Evolutionary conservation across 2,329 filamentous ascomycete species (phyloP), one percentile per base, ranked within the genome.

Genomic region (Byssochlamys sp.): DNA sequence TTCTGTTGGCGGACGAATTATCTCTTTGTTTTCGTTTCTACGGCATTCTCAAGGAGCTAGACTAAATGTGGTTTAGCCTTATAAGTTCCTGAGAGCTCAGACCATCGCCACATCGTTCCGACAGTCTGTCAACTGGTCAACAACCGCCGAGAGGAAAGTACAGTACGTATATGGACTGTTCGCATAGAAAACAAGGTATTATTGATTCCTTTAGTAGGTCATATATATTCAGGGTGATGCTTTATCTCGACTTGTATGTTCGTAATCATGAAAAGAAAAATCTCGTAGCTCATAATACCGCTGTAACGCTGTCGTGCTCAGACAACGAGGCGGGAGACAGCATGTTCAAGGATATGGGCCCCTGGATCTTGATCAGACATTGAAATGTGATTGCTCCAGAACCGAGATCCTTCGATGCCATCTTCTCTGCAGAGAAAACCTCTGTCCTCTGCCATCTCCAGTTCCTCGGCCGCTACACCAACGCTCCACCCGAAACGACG

Each of bases 401-500:
- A 99, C 66, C 87, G 87, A 52, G 95, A 78, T 0, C 94, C 94
- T 71, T 96, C 91, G 12, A 97, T 84, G 3, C 90, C 87, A 66
- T 95, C 91, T 71, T 99, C 94, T 53, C 94, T 86, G 71, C 92
- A 97, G 24, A 99, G 71, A 2, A 85, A 84, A 0, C 94, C 94
- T 57, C 83, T 84, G 71, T 97, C 92, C 72, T 99, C 94, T 0
- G 91, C 91, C 92, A 99, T 96, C 70, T 96, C 89, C 11, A 99
- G 79, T 75, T 99, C 94, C 71, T 97, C 94, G 59, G 88, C 89
- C 1, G 94, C 94, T 25, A 99, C 92, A 7, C 94, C 94, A 6
- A 99, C 87, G 70, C 94, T 97, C 94, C 94, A 99, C 4, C 91
- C 90, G 73, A 99, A 99, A 54, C 84, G 80, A 71, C 95, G 89